Evolutionary conservation across 257 asterid genomes (phyloP).

Genomic region (Thymus quinquecostatus): DNA sequence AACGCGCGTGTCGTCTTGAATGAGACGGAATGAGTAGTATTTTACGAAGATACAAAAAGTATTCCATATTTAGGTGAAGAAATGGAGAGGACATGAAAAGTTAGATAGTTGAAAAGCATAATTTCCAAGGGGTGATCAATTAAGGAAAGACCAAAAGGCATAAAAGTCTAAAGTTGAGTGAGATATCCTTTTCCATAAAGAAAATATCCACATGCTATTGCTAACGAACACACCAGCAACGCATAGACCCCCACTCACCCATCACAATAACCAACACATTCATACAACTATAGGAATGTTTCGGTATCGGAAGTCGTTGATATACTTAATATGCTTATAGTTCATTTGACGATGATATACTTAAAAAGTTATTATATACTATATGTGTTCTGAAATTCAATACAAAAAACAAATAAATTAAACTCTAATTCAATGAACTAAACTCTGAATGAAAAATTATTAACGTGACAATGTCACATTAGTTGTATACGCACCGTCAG

Average conservation of each 20-base stretch:
- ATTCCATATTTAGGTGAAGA: not conserved
- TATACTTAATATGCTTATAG: no score
- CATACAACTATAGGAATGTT: not conserved
- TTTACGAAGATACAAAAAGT: not conserved
- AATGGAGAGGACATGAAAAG: constrained; percentile 19
- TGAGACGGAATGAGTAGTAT: no score
- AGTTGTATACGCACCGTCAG: no score
- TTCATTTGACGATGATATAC: no score
- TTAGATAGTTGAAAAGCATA: not conserved
- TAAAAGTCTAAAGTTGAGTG: constrained; percentile 29
- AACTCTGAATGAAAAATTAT: no score
- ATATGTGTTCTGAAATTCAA: no score
- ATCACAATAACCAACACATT: constrained; percentile 11
- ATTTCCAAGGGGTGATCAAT: constrained; percentile 25
- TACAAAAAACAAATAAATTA: no score
- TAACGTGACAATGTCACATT: no score
- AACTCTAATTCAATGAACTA: no score
- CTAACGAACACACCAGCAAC: constrained; percentile 29
- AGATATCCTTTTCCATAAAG: constrained; percentile 23
- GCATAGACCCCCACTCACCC: constrained; percentile 48
- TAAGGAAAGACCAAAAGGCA: constrained; percentile 28
- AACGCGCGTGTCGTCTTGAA: no score
- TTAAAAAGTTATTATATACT: no score
- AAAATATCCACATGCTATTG: constrained; percentile 39
- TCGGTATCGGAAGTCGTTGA: no score